Conservation (phyloP, 1,139 yeast species). For the Suhomyces guaymorum region DNA sequence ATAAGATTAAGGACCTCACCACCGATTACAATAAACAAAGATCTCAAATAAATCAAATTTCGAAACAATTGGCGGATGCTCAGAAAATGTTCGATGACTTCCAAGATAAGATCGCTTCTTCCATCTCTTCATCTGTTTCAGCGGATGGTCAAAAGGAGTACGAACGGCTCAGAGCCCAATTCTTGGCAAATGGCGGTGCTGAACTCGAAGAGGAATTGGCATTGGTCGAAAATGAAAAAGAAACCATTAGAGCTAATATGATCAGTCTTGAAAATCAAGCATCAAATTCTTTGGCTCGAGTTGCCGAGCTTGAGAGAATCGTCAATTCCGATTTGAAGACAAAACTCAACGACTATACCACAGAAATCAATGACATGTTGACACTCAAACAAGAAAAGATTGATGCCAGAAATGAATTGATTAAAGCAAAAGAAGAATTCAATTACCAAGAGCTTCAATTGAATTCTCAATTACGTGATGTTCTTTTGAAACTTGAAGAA, state of each 20-base stretch:
- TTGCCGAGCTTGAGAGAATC: slow-evolving; percentile 33
- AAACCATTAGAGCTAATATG: slow-evolving; percentile 41
- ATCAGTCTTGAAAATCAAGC: slow-evolving; percentile 47
- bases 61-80: slow-evolving; percentile 50
- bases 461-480: slow-evolving; percentile 65
- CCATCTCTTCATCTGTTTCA: slow-evolving; percentile 35
- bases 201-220: slow-evolving; percentile 53
- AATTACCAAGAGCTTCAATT: slow-evolving; percentile 52
- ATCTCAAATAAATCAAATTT: slow-evolving; percentile 39
- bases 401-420: slow-evolving; percentile 41
- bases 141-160: slow-evolving; percentile 61
- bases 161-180: slow-evolving; percentile 57
- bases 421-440: slow-evolving; percentile 47
- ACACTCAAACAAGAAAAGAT: slow-evolving; percentile 42
- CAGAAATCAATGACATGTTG: slow-evolving; percentile 35
- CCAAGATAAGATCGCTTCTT: slow-evolving; percentile 36
- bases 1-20: slow-evolving; percentile 54
- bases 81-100: slow-evolving; percentile 43
- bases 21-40: slow-evolving; percentile 58
- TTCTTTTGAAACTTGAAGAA: slow-evolving; percentile 65
- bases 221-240: slow-evolving; percentile 46
- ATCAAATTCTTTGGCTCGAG: slow-evolving; percentile 39
- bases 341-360: slow-evolving; percentile 34
- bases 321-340: slow-evolving; percentile 35
- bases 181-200: slow-evolving; percentile 60